A percentile compares a stretch with the other conserved stretches of the same genome.
Conservation (phyloP, 768 basidiomycete genomes). For the Hygrocybe coccinea region DNA sequence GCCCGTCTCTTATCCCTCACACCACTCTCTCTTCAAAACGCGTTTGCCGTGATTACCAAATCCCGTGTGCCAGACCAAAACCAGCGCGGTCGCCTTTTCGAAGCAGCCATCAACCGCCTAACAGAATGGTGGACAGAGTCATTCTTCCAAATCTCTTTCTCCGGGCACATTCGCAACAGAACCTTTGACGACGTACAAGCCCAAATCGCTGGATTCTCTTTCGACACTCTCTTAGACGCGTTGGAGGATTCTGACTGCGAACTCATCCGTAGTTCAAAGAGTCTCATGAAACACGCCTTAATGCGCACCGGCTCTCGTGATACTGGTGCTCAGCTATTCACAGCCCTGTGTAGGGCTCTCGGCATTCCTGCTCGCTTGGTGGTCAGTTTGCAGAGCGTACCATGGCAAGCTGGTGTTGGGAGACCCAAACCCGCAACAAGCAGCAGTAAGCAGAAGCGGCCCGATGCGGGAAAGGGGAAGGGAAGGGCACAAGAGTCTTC, state of each 20-base stretch:
- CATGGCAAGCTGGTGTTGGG: slow-evolving; percentile 72
- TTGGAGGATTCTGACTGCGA: slow-evolving; percentile 53
- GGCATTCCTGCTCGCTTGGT: slow-evolving; percentile 85
- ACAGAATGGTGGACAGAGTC: slow-evolving; percentile 78
- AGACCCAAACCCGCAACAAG: slow-evolving; percentile 45
- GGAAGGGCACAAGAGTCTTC: slow-evolving; percentile 31
- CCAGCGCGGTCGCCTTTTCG: slow-evolving; percentile 83
- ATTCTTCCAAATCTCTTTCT: slow-evolving; percentile 60
- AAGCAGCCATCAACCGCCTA: slow-evolving; percentile 68
- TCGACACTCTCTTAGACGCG: slow-evolving; percentile 5
- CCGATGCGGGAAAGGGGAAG: slow-evolving; percentile 32
- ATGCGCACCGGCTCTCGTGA: slow-evolving; percentile 79
- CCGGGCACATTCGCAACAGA: slow-evolving; percentile 67
- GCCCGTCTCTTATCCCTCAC: slow-evolving; percentile 85
- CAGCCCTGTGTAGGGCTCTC: slow-evolving; percentile 79
- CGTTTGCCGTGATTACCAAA: slow-evolving; percentile 78
- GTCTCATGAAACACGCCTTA: slow-evolving; percentile 89
- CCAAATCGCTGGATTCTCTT: slow-evolving; percentile 29
- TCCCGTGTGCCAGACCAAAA: slow-evolving; percentile 73
- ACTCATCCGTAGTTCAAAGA: slow-evolving; percentile 68
- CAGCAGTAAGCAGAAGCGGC: slow-evolving; percentile 30
- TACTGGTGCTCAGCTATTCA: slow-evolving; percentile 85
- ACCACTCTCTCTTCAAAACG: slow-evolving; percentile 73
- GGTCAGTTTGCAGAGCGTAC: slow-evolving; percentile 85
- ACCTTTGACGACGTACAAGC: slow-evolving; percentile 72